A percentile compares a stretch with the other conserved stretches of the same genome.
phyloP scores from a whole-genome alignment of 2,329 filamentous ascomycete genomes.

The Fusarium nanum region DNA sequence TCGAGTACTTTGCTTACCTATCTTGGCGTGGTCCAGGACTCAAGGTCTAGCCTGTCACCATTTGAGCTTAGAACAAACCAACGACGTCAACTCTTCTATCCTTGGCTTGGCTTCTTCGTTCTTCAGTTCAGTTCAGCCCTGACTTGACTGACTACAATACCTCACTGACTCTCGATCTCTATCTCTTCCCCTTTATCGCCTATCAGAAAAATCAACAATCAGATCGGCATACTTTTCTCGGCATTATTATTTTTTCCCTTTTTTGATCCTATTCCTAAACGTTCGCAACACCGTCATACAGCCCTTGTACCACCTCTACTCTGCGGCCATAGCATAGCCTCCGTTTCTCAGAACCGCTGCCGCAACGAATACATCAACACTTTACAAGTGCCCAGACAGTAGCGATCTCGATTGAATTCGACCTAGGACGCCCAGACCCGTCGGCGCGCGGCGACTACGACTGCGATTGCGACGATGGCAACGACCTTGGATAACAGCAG shows the following conservation, averaged over 20 bases:
- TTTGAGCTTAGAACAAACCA: constrained; percentile 35
- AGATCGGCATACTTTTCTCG: background rate
- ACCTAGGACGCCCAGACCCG: background rate
- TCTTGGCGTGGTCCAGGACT: constrained; percentile 23
- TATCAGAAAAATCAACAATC: background rate
- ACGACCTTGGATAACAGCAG: constrained; percentile 43
- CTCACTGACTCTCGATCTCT: constrained; percentile 4
- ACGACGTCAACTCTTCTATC: constrained; percentile 41
- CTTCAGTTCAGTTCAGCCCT: background rate
- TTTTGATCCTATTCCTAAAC: background rate
- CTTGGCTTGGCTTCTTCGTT: constrained; percentile 34
- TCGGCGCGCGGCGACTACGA: constrained; percentile 3
- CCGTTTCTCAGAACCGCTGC: constrained; percentile 12
- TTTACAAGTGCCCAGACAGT: constrained; percentile 12
- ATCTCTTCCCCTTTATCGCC: constrained; percentile 2
- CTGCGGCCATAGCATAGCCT: constrained; percentile 9
- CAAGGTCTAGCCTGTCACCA: constrained; percentile 22
- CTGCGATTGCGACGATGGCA: constrained; percentile 8
- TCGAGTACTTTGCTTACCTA: constrained; percentile 35
- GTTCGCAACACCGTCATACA: constrained; percentile 1
- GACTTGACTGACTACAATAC: constrained; percentile 16
- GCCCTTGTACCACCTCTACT: constrained; percentile 6
- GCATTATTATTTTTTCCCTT: background rate
- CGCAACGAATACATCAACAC: constrained; percentile 28
- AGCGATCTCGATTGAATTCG: constrained; percentile 10